phyloP scores from a whole-genome alignment of 2,329 filamentous ascomycete species.

The Sclerotinia nivalis region DNA sequence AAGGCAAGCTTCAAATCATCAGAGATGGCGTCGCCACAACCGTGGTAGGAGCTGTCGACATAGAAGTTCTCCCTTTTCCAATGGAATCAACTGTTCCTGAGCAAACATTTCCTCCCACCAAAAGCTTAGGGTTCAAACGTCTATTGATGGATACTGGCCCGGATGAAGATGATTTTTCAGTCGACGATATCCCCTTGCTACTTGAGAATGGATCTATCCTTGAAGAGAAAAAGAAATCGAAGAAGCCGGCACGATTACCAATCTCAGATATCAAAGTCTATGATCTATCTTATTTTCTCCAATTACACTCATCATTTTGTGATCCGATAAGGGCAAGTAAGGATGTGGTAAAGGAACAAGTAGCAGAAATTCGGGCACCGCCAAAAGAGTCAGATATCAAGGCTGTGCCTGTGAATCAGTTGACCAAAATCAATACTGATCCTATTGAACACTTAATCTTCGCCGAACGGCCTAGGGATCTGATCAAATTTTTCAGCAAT shows the following conservation, averaged over 20 bases:
- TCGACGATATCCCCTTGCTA: neutral
- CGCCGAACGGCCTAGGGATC: neutral
- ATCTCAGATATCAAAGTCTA: conserved; percentile 12
- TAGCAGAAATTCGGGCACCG: neutral
- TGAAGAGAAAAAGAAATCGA: neutral
- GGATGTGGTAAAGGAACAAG: neutral
- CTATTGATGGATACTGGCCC: conserved; percentile 6
- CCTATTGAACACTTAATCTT: conserved; percentile 15
- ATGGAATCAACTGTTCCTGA: conserved; percentile 4
- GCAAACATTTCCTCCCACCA: neutral
- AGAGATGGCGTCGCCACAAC: neutral
- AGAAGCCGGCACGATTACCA: neutral
- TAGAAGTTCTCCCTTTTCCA: conserved; percentile 7
- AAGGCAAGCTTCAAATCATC: conserved; percentile 2
- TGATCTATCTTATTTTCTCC: conserved; percentile 8
- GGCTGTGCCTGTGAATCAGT: neutral
- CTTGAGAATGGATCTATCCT: neutral
- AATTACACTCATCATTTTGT: neutral
- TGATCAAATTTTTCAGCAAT: conserved; percentile 8
- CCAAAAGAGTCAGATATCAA: neutral
- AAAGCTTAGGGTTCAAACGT: neutral
- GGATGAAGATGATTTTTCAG: neutral
- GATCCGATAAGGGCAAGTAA: neutral
- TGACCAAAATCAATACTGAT: conserved; percentile 2
- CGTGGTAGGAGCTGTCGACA: conserved; percentile 10